Evolutionary conservation across 1,284 basidiomycete genomes (phyloP).

Genomic region (Ustilago loliicola): DNA sequence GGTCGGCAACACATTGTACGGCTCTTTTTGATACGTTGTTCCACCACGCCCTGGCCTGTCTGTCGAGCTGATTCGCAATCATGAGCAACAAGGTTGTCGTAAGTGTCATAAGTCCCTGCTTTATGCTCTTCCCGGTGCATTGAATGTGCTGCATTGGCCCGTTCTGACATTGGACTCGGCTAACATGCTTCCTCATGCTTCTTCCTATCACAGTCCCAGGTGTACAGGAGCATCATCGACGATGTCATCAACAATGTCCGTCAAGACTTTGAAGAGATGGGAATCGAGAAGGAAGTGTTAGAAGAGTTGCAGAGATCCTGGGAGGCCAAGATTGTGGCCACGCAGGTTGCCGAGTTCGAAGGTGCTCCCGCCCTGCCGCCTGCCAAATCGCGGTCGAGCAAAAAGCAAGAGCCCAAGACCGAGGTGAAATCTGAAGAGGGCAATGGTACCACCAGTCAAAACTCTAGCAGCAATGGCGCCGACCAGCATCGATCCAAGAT

Average conservation of each 20-base stretch:
- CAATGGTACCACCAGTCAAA: conserved; percentile 15
- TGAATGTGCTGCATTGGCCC: background rate
- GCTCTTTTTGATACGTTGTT: too few relatives aligned
- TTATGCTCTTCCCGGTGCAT: background rate
- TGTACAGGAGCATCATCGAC: conserved; percentile 95
- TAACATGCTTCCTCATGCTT: background rate
- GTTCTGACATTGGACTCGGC: background rate
- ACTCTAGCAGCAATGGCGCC: conserved; percentile 23
- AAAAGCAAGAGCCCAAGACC: conserved; percentile 39
- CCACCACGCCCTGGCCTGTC: background rate
- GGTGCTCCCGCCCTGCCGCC: conserved; percentile 71
- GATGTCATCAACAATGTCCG: conserved; percentile 91
- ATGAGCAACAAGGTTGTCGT: conserved; percentile 63
- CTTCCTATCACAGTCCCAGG: conserved; percentile 79
- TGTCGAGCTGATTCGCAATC: conserved; percentile 8
- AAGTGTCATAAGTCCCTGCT: conserved; percentile 22
- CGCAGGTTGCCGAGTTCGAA: conserved; percentile 93
- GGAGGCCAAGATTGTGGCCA: conserved; percentile 91
- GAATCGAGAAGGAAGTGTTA: conserved; percentile 90
- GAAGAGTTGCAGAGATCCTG: conserved; percentile 92
- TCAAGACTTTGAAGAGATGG: conserved; percentile 96
- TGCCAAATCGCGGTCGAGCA: conserved; percentile 46
- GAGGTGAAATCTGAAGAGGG: conserved; percentile 45
- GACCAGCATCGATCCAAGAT: conserved; percentile 49
- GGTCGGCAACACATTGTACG: background rate